Percentiles rank a stretch among this genome's conserved stretches.
Evolutionary conservation across 805 yeast genomes (phyloP).

Genomic region (Starmerella sirachaensis): DNA sequence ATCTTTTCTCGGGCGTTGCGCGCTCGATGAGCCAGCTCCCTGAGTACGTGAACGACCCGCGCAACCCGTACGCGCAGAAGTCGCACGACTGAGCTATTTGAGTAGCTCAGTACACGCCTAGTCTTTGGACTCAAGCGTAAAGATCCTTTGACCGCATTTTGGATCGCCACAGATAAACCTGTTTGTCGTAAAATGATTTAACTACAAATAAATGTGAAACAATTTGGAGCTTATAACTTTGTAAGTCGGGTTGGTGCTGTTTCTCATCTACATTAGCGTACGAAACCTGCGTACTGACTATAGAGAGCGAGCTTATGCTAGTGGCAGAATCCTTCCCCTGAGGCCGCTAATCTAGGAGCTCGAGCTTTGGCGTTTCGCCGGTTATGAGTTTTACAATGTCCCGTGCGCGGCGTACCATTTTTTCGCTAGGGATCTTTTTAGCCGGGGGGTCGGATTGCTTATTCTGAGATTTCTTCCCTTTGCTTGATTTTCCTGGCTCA

Average conservation of each 20-base stretch:
- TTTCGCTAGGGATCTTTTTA: slow-evolving; percentile 17
- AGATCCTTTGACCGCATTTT: too few relatives aligned
- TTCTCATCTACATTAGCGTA: too few relatives aligned
- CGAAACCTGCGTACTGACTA: too few relatives aligned
- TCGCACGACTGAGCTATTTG: slow-evolving; percentile 25
- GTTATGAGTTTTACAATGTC: slow-evolving; percentile 14
- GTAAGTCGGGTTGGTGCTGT: too few relatives aligned
- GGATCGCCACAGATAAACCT: too few relatives aligned
- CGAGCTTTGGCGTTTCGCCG: slow-evolving; percentile 15
- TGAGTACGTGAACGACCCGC: slow-evolving; percentile 87
- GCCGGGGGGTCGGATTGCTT: background rate
- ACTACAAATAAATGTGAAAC: too few relatives aligned
- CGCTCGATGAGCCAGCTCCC: slow-evolving; percentile 51
- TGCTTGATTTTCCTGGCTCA: slow-evolving; percentile 15
- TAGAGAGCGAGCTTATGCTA: too few relatives aligned
- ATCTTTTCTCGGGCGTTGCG: slow-evolving; percentile 57
- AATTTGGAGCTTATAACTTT: too few relatives aligned
- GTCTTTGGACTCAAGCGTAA: background rate
- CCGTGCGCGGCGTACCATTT: slow-evolving; percentile 19
- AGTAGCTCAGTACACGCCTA: background rate
- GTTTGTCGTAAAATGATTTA: too few relatives aligned
- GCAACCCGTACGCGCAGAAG: slow-evolving; percentile 64
- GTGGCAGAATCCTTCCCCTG: background rate
- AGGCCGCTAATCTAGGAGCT: slow-evolving; percentile 19
- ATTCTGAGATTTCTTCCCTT: slow-evolving; percentile 13